Percentiles rank a stretch among this genome's conserved stretches.
These are phyloP conservation scores for Tuber brumale DNA, from an alignment of 495 filamentous ascomycete species.

Conservation along the genomic window DNA sequence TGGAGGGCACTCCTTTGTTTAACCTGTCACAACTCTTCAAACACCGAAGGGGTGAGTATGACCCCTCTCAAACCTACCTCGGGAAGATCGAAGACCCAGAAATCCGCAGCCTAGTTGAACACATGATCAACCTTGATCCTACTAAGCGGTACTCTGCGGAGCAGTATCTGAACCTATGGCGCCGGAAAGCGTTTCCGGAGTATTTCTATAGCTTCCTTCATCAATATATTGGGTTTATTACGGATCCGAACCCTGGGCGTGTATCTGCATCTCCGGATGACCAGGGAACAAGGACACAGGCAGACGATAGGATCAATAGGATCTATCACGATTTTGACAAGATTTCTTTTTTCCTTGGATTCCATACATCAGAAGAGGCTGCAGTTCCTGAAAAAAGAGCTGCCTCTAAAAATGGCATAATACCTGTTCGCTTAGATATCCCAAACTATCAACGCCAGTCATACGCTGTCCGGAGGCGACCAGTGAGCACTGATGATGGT, in stretches of 20 bases:
- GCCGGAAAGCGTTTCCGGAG: conserved; percentile 81
- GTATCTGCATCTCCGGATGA: conserved; percentile 43
- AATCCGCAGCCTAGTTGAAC: conserved; percentile 69
- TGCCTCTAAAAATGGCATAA: conserved; percentile 44
- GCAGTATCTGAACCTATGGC: conserved; percentile 88
- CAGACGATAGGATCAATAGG: conserved; percentile 88
- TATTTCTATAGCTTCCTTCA: conserved; percentile 97
- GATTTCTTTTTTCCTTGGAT: conserved; percentile 86
- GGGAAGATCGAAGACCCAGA: conserved; percentile 81
- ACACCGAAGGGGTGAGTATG: conserved; percentile 86
- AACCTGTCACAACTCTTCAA: conserved; percentile 88
- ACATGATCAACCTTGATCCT: conserved; percentile 93
- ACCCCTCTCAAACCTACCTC: conserved; percentile 66
- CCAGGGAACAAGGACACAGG: conserved; percentile 39
- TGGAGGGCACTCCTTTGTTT: conserved; percentile 85
- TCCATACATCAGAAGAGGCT: conserved; percentile 48
- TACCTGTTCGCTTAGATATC: conserved; percentile 81
- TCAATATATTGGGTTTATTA: conserved; percentile 93
- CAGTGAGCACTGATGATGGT: conserved; percentile 66
- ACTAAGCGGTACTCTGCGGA: conserved; percentile 88
- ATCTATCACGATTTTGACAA: conserved; percentile 96
- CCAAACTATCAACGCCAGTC: conserved; percentile 70
- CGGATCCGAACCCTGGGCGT: conserved; percentile 79
- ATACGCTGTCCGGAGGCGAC: conserved; percentile 43
- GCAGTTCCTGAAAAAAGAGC: conserved; percentile 17